Conservation (phyloP, 495 filamentous ascomycete genomes). For the Daldinia childiae region DNA sequence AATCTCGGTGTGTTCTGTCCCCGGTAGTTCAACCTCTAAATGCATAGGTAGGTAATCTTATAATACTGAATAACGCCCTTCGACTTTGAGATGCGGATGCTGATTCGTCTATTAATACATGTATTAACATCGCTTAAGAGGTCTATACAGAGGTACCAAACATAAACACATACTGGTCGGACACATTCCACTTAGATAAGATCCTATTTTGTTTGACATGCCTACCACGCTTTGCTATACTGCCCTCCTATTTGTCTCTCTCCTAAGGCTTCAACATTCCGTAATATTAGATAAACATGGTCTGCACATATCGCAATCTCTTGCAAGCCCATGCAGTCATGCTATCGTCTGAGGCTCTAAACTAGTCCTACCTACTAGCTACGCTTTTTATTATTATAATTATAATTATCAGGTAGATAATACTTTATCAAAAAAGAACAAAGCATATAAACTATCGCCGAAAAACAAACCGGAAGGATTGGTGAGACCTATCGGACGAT, state of each 20-base stretch:
- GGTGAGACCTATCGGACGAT: not conserved
- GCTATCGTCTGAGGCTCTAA: not conserved
- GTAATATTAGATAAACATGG: not conserved
- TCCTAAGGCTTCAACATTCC: not conserved
- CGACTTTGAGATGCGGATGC: not conserved
- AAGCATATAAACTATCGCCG: not conserved
- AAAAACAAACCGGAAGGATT: not conserved
- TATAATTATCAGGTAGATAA: not conserved
- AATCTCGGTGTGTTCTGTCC: not conserved
- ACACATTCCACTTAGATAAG: constrained; percentile 20
- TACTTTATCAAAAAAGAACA: not conserved
- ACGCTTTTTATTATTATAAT: not conserved
- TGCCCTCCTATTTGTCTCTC: not conserved
- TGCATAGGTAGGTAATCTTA: not conserved
- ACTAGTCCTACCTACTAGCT: not conserved
- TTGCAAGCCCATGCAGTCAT: not conserved
- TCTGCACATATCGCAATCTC: not conserved
- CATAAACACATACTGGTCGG: constrained; percentile 7
- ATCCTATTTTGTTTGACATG: constrained; percentile 3
- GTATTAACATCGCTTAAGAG: not conserved
- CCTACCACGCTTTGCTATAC: not conserved
- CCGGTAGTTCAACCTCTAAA: not conserved
- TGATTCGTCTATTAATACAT: not conserved
- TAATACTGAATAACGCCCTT: not conserved
- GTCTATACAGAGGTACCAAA: constrained; percentile 1